phyloP scores from a whole-genome alignment of 257 asterid species.

The Plantago ovata region DNA sequence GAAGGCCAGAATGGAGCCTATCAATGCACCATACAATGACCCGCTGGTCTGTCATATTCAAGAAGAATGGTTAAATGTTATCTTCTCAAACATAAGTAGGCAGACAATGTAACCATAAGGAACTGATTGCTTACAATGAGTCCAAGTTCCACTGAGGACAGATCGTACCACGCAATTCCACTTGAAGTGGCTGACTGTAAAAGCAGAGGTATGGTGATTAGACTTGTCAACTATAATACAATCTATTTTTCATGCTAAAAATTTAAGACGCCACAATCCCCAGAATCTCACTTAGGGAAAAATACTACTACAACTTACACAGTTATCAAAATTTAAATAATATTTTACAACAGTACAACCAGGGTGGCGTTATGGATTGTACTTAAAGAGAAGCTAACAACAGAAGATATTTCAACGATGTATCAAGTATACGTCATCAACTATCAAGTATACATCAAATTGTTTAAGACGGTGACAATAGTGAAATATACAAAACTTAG shows the following conservation, averaged over 20 bases:
- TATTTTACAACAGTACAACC: too few species aligned
- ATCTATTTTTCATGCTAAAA: neutral
- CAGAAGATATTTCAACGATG: too few species aligned
- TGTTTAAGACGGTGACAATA: too few species aligned
- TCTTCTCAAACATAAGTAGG: constrained; percentile 16
- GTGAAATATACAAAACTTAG: too few species aligned
- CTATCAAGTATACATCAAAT: too few species aligned
- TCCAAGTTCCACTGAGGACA: constrained; percentile 87
- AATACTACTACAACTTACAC: too few species aligned
- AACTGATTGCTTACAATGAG: constrained; percentile 61
- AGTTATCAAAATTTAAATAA: too few species aligned
- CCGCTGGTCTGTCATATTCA: constrained; percentile 82
- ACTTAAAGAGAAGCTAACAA: too few species aligned
- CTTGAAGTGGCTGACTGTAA: constrained; percentile 75
- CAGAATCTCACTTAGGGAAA: too few species aligned
- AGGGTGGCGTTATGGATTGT: too few species aligned
- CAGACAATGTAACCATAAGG: constrained; percentile 9
- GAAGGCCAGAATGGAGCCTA: constrained; percentile 87
- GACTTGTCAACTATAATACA: neutral
- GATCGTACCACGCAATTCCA: constrained; percentile 77
- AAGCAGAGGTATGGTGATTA: constrained; percentile 17
- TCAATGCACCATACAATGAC: constrained; percentile 89
- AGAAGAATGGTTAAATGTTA: constrained; percentile 19
- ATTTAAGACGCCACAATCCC: too few species aligned
- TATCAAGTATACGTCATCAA: too few species aligned